Base-by-base conservation (phyloP, 108 stramenopile species). In the Cyclotella atomus region DNA sequence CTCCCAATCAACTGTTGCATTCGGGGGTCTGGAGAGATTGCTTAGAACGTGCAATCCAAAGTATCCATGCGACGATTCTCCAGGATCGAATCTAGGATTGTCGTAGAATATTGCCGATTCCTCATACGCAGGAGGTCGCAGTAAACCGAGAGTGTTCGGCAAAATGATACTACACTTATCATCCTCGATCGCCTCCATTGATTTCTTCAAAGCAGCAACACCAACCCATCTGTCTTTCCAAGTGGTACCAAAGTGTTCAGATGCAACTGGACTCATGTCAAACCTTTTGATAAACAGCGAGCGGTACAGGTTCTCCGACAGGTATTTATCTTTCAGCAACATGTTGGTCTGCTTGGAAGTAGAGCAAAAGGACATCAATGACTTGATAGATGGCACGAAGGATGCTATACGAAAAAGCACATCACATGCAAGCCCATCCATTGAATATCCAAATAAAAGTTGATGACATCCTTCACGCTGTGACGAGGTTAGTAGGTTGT, bases 31-130 rank as follows among this genome's bases (percentile, higher is more conserved):
- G 5, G 54, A 17, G 2, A 55, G 17, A 55, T 55, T 24, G 17
- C 17, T 4, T 8, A 55, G 54, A 55, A 25, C 8, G 7, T 29
- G 54, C 54, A 55, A 9, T 6, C 28, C 54, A 55, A 55, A 55
- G 27, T 55, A 55, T 28, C 54, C 54, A 27, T 55, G 54, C 5
- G 54, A 55, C 5, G 5, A 9, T 6, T 55, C 54, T 49, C n/a
- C 14, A 3, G 23, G 6, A 3, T 25, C 54, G 3, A 28, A 55
- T 3, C 17, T 3, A 6, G 54, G 5, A 55, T 55, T 55, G 27
- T 55, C 54, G 25, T 55, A 55, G 16, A 55, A 28, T 15, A 55
- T 28, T 25, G 54, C 54, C 6, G 54, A 55, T 55, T 28, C 25
- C 28, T 55, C 54, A 29, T 49, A 49, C 4, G 4, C 8, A 28